These are phyloP conservation scores for Leptodermis oblonga DNA, from an alignment of 257 asterid genomes.

Conservation along the genomic window DNA sequence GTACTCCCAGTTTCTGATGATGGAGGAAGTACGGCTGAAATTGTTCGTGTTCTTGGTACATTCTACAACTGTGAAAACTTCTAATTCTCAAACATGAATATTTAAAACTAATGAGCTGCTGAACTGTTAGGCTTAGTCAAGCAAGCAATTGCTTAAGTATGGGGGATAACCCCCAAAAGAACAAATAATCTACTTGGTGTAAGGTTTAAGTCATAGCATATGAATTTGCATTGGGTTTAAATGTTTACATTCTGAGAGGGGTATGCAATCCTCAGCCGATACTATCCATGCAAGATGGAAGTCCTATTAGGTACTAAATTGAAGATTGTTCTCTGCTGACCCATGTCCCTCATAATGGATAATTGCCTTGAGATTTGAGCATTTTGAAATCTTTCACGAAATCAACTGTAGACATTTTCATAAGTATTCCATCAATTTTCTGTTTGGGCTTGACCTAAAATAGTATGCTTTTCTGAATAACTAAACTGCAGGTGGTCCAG, in stretches of 20 bases:
- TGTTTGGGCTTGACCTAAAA: background rate
- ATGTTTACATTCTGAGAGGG: background rate
- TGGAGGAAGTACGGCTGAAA: constrained; percentile 99
- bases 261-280: background rate
- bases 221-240: background rate
- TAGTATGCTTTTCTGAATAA: background rate
- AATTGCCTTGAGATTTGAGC: background rate
- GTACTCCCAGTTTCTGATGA: constrained; percentile 98
- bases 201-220: background rate
- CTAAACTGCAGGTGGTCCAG: constrained; percentile 80
- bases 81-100: constrained; percentile 5
- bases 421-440: background rate
- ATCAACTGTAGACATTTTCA: background rate
- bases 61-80: constrained; percentile 17
- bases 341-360: background rate
- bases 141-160: background rate
- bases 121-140: background rate
- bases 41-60: constrained; percentile 96
- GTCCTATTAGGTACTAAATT: background rate
- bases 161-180: background rate
- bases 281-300: background rate
- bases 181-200: background rate
- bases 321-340: background rate
- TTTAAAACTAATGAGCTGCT: background rate
- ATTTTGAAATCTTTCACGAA: background rate